Conservation (phyloP, 805 yeast species). For the Yueomyces sp. region DNA sequence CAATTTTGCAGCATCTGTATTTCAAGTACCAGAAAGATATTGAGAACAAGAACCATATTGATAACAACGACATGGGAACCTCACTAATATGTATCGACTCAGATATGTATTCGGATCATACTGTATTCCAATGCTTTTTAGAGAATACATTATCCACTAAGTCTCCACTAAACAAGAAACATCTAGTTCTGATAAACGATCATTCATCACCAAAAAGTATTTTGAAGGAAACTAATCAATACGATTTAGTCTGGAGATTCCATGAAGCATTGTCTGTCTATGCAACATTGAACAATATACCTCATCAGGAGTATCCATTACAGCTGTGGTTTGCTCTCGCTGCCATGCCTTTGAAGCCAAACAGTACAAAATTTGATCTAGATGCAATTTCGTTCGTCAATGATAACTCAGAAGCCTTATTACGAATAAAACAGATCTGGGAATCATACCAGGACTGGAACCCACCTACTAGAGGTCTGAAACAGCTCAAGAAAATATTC, state of each 20-base stretch:
- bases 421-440: constrained; percentile 17
- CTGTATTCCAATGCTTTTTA: constrained; percentile 16
- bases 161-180: constrained; percentile 11
- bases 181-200: constrained; percentile 7
- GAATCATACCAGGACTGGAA: constrained; percentile 18
- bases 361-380: constrained; percentile 1
- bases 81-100: not conserved
- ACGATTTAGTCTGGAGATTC: constrained; percentile 30
- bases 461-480: constrained; percentile 23
- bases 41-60: not conserved
- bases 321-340: constrained; percentile 8
- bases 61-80: not conserved
- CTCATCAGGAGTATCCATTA: constrained; percentile 9
- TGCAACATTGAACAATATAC: constrained; percentile 22
- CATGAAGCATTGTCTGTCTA: constrained; percentile 27
- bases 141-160: constrained; percentile 15
- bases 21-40: not conserved
- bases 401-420: constrained; percentile 12
- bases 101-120: constrained; percentile 19
- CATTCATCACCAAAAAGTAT: constrained; percentile 16
- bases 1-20: not conserved
- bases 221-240: constrained; percentile 22
- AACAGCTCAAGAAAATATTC: constrained; percentile 16
- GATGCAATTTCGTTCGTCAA: constrained; percentile 7
- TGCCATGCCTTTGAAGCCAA: constrained; percentile 7